A percentile compares a stretch with the other conserved stretches of the same genome.
phyloP scores from a whole-genome alignment of 2,329 filamentous ascomycete genomes.

The Fonsecaea pedrosoi region DNA sequence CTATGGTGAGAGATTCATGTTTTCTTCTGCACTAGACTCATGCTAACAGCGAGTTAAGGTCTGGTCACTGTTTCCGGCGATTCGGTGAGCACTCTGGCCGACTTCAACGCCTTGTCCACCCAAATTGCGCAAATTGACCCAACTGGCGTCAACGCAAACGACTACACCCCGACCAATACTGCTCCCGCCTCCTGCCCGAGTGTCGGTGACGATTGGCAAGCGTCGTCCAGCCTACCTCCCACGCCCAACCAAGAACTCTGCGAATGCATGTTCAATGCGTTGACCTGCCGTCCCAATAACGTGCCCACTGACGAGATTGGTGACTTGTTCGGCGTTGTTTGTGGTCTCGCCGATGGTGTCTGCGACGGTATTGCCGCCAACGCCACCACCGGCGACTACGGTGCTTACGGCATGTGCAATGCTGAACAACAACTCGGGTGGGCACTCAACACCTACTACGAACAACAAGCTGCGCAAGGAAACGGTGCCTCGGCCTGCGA shows the following conservation, averaged over 20 bases:
- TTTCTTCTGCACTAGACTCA: constrained; percentile 27
- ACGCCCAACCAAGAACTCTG: constrained; percentile 80
- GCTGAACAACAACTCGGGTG: constrained; percentile 52
- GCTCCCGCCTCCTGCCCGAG: constrained; percentile 73
- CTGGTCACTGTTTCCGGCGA: constrained; percentile 67
- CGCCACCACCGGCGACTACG: constrained; percentile 51
- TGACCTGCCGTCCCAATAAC: constrained; percentile 71
- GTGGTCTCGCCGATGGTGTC: constrained; percentile 46
- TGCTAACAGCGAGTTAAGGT: constrained; percentile 41
- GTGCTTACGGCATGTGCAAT: constrained; percentile 56
- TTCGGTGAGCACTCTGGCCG: constrained; percentile 69
- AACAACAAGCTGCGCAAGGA: constrained; percentile 45
- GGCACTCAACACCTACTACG: constrained; percentile 54
- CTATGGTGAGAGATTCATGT: constrained; percentile 65
- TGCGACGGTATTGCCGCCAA: constrained; percentile 51
- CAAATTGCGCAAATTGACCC: constrained; percentile 72
- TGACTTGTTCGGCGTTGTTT: constrained; percentile 68
- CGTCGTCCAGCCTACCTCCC: constrained; percentile 75
- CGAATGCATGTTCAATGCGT: constrained; percentile 78
- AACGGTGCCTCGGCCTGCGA: constrained; percentile 49
- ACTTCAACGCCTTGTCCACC: constrained; percentile 75
- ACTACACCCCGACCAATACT: constrained; percentile 78
- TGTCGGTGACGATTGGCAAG: constrained; percentile 70
- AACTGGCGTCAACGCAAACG: constrained; percentile 66
- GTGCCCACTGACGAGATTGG: constrained; percentile 67